Conservation (phyloP, 2,329 filamentous ascomycete species). For the Rhynchosporium graminicola region DNA sequence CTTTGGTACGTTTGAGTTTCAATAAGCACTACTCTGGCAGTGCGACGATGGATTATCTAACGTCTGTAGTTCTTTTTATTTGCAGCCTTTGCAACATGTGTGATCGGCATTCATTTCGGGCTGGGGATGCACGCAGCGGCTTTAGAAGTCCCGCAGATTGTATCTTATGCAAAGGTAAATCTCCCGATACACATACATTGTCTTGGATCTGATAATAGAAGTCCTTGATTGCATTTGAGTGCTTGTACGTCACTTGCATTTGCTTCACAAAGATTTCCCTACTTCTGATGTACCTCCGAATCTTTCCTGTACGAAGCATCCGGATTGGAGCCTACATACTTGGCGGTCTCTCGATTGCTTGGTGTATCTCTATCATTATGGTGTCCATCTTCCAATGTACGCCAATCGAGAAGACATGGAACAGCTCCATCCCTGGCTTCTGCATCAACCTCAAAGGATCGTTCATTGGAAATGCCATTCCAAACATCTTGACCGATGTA, state of each 20-base stretch:
- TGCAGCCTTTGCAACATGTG: neutral
- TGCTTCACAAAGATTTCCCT: conserved; percentile 41
- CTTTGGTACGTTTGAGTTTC: conserved; percentile 1
- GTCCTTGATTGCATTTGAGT: conserved; percentile 36
- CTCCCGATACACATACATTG: neutral
- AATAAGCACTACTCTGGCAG: neutral
- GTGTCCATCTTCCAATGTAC: conserved; percentile 46
- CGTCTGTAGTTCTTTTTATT: neutral
- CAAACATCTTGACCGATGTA: conserved; percentile 45
- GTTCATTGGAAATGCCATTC: conserved; percentile 48
- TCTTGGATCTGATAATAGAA: neutral
- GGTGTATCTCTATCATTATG: conserved; percentile 39
- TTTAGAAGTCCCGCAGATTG: neutral
- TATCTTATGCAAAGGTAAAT: conserved; percentile 5
- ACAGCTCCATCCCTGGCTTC: conserved; percentile 39
- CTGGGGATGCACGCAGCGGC: neutral
- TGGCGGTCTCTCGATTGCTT: conserved; percentile 35
- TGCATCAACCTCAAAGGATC: conserved; percentile 46
- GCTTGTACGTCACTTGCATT: conserved; percentile 36
- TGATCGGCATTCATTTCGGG: conserved; percentile 1
- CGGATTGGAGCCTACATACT: conserved; percentile 34
- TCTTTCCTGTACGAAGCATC: conserved; percentile 36
- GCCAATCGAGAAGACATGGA: conserved; percentile 44
- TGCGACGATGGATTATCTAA: neutral
- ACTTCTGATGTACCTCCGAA: conserved; percentile 41